Evolutionary conservation across 2,329 filamentous ascomycete species (phyloP).

Genomic region (Penicillium palitans): DNA sequence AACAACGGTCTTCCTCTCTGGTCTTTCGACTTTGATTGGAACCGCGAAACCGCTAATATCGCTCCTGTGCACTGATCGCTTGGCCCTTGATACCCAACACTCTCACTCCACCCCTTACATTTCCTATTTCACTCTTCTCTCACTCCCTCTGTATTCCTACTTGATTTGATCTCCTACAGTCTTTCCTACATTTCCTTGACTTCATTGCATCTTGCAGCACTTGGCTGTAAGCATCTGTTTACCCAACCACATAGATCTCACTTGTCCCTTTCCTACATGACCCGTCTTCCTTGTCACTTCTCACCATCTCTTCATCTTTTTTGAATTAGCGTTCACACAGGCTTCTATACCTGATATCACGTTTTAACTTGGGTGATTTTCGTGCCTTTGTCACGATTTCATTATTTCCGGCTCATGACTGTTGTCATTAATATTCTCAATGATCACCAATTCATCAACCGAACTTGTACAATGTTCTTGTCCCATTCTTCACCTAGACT

Average conservation of each 20-base stretch:
- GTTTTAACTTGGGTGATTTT: slow-evolving; percentile 1
- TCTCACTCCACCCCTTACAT: slow-evolving; percentile 9
- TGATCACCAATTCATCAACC: neutral
- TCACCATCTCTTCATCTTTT: neutral
- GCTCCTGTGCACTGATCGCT: slow-evolving; percentile 38
- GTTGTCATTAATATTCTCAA: slow-evolving; percentile 3
- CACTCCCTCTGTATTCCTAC: slow-evolving; percentile 3
- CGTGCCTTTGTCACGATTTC: neutral
- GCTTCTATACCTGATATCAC: slow-evolving; percentile 10
- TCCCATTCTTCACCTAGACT: neutral
- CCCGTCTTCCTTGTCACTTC: neutral
- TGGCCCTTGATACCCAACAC: slow-evolving; percentile 6
- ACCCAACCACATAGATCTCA: slow-evolving; percentile 2
- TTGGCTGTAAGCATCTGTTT: neutral
- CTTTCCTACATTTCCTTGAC: slow-evolving; percentile 8
- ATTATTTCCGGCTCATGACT: neutral
- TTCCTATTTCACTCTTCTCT: slow-evolving; percentile 1
- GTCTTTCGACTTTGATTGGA: slow-evolving; percentile 38
- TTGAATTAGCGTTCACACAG: slow-evolving; percentile 8
- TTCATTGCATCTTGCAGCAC: slow-evolving; percentile 3
- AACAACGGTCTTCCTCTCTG: slow-evolving; percentile 52
- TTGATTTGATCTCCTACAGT: neutral
- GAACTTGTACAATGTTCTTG: neutral
- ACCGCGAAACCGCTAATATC: slow-evolving; percentile 43
- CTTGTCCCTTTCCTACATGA: slow-evolving; percentile 1